Evolutionary conservation across 805 yeast genomes (phyloP), one percentile per base, ranked within the genome.

Genomic region (Wickerhamiella musiphila): DNA sequence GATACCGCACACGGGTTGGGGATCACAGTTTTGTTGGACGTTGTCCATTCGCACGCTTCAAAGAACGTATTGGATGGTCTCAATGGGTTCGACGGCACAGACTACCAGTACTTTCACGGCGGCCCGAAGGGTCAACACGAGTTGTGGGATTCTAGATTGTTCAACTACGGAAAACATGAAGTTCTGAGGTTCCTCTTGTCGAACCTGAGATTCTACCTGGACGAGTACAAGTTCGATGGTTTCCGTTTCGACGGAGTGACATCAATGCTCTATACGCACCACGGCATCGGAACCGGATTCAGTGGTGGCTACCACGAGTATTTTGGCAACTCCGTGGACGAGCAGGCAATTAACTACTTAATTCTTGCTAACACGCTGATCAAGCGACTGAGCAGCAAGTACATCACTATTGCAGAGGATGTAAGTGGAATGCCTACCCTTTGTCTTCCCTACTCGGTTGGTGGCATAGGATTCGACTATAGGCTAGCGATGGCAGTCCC

Each of bases 191-290:
- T 90, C 49, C 56, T 86, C 39, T 63, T 86, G 35, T 70, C 90
- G 11, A 90, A 86, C 54, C 62, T 86, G 49, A 77, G 83, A 35
- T 86, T 68, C 52, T 90, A 71, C 54, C 57, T 83, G 31, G 92
- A 83, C 33, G 81, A 71, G 40, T 86, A 72, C 54, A 64, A 70
- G 35, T 86, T 86, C 53, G 98, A 86, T 48, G 98, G 98, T 4
- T 86, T 84, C 58, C 64, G 98, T 48, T 86, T 86, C 44, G 98
- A 86, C 53, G 98, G 98, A 40, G 94, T 86, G 31, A 86, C 96
- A 16, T 70, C 82, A 34, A 84, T 86, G 94, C 60, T 86, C 21
- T 86, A 86, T 52, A 52, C 66, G 28, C 96, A 86, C 51, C 98
- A 86, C 53, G 98, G 98, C 29, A 68, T 81, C 34, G 90, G 94